Evolutionary conservation across 768 basidiomycete genomes (phyloP), one percentile per base, ranked within the genome.

Genomic region (Tulasnella sp.): DNA sequence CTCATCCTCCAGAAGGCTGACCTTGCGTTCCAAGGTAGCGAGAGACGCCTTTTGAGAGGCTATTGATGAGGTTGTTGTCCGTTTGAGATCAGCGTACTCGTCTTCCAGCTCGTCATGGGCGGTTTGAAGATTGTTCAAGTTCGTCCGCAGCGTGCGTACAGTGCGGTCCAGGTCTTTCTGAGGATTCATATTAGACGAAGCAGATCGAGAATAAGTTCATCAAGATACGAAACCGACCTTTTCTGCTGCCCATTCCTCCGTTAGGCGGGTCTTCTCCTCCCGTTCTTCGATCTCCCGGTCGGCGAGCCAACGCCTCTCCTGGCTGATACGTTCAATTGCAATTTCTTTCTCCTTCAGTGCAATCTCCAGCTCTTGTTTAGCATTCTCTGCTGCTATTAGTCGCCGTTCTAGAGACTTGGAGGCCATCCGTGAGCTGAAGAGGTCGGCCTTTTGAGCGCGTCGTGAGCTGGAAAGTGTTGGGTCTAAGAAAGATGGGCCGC

Each of bases 321-420:
- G 84, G 79, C 93, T 91, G 12, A 94, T 85, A 64, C 88, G 83
- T 58, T 91, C 91, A 36, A 93, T 86, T 31, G 83, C 81, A 0
- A 85, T 78, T 2, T 92, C 90, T 80, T 87, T 88, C 82, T 93
- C 90, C 39, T 89, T 85, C 3, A 93, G 83, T 81, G 89, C 90
- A 15, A 86, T 85, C 81, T 93, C 91, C 45, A 92, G 83, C 45
- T 92, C 90, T 29, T 87, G 82, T 78, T 89, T 89, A 7, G 87
- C 84, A 0, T 89, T 86, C 77, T 92, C 89, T 0, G 88, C 85
- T 2, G 89, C 84, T 11, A 89, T 83, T 1, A 93, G 85, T 78
- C 90, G 89, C n/a, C 92, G 84, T 79, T 93, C 91, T 22, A 93
- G 84, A 0, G 87, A 84, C 2, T 91, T 86, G 78, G 89, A 88